Evolutionary conservation across 139 green algal genomes (phyloP), one percentile per base, ranked within the genome.

Genomic region (Micromonas pusilla): DNA sequence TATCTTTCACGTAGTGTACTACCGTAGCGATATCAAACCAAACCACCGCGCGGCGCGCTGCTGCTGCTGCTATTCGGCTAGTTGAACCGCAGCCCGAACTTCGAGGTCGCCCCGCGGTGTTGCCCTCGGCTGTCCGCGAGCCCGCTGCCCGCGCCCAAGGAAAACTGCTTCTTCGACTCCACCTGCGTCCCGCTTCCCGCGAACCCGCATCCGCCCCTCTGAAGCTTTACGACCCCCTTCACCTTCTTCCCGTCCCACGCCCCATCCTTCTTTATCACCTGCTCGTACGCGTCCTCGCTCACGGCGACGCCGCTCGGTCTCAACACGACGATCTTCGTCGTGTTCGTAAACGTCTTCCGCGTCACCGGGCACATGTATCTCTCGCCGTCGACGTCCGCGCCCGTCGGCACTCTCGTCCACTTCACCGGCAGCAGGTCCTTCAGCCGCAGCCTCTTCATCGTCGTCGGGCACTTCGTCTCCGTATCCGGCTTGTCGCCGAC

Each of bases 281-380:
- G 16, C 3, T 76, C 38, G 37, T 70, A 81, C 62, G 54, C 57
- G 37, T 75, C 57, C 52, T 81, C 54, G 30, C 25, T 53, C 13
- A 78, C 21, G 28, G 53, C 72, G 30, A 68, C 52, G 82, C 90
- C 92, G 30, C 88, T 94, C 31, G 91, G 82, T 54, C 88, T 89
- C 6, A 97, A 77, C 4, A 94, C 79, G 1, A 97, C 89, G 23
- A 97, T 85, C 31, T 83, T 85, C 28, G 70, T 89, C 23, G 86
- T 74, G 66, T 96, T 96, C 13, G 90, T 92, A 72, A 97, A 91
- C n/a, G 83, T 88, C 65, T 96, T 89, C 36, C 88, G 83, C 1
- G 91, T 93, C 32, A 97, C 53, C 23, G 93, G 93, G 85, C 97
- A 92, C 85, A 96, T 94, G 86, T 90, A 91, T 9, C 25, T 62